Evolutionary conservation across 352 stramenopile species (phyloP), one percentile per base, ranked within the genome.

Genomic region (Plasmopara muralis): DNA sequence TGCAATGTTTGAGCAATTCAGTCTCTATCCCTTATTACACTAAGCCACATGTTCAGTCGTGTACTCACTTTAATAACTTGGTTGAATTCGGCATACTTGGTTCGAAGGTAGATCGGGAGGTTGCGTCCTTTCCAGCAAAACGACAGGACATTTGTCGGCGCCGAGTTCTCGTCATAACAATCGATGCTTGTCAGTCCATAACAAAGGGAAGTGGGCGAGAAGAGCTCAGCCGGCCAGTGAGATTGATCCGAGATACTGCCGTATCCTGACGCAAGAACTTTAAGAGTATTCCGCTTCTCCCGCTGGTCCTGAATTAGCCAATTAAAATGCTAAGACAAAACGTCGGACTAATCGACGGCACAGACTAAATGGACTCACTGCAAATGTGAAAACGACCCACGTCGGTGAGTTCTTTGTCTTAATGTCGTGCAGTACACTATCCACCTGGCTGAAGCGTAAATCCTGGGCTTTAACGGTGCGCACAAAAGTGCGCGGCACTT

Each of bases 41-140:
- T 16, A 1, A n/a, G 13, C 13, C 7, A 43, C 5, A 35, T n/a
- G 9, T 47, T 15, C 41, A 52, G 15, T 29, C 37, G 38, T 14
- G 10, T 31, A 65, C 72, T 50, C 46, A 90, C 83, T 51, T 78
- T 66, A 57, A 95, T 95, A 37, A 89, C 77, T 45, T 93, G 84
- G 58, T 95, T 88, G 60, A 91, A 95, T 62, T 95, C 84, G 4
- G 82, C 82, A 64, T 87, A 90, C 51, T 95, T 95, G 6, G 81
- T 89, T 43, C 84, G 80, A 37, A 93, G 40, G 40, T 90, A 89
- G 48, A 95, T 91, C 3, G 84, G 82, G 8, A 92, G 57, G 45
- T 77, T 89, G n/a, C 75, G 64, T 42, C 84, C 84, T 72, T 95
- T 95, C 84, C 84, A 95, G 69, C 82, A 93, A 45, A 92, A 92